Conservation (phyloP, 2,329 filamentous ascomycete genomes). For the Oidium heveae region DNA sequence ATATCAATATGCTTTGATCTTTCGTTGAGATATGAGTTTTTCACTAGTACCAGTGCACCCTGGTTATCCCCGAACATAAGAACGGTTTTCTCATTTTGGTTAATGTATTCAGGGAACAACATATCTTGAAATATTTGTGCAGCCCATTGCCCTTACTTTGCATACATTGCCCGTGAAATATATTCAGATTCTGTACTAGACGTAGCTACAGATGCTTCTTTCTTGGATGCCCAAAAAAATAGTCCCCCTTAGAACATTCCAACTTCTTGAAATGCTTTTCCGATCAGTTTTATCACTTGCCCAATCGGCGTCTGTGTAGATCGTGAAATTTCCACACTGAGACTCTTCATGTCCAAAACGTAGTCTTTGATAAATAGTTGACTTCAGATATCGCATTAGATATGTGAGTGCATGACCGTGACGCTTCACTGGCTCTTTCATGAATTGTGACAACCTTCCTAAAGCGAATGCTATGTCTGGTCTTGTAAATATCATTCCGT, state of each 20-base stretch:
- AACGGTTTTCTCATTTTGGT: background rate
- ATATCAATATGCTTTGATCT: too few relatives aligned
- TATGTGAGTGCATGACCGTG: background rate
- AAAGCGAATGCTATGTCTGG: background rate
- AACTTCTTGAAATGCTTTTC: background rate
- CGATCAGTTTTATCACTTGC: too few relatives aligned
- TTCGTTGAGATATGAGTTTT: background rate
- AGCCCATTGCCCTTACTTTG: background rate
- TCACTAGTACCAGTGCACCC: background rate
- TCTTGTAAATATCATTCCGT: background rate
- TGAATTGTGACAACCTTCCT: background rate
- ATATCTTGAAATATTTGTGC: background rate
- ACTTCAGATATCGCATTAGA: background rate
- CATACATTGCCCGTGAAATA: background rate
- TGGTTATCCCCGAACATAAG: background rate
- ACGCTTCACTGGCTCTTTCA: background rate
- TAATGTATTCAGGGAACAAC: background rate
- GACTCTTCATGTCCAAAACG: background rate
- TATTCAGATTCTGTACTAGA: too few relatives aligned
- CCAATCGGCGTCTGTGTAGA: too few relatives aligned
- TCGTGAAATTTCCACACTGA: too few relatives aligned
- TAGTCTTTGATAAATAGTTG: background rate
- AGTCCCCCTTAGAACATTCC: background rate
- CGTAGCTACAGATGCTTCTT: background rate
- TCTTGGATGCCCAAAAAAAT: background rate